Percentiles rank a stretch among this genome's conserved stretches.
Conservation (phyloP, 1,284 basidiomycete species). For the Schizopora paradoxa region DNA sequence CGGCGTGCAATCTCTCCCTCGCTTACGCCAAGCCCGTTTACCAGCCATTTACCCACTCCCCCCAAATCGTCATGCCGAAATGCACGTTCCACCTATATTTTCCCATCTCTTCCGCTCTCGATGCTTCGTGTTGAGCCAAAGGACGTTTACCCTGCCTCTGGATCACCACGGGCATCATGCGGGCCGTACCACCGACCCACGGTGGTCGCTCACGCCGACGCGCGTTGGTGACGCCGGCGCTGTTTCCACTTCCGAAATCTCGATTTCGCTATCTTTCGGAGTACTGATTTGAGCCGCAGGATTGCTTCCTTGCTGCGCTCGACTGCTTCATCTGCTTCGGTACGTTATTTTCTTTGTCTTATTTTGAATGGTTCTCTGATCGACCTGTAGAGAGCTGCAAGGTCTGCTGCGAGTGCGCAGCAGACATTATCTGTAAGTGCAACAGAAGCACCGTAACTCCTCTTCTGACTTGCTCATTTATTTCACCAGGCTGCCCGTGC, state of each 20-base stretch:
- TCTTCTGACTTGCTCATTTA: too few relatives aligned
- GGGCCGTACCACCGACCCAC: not conserved
- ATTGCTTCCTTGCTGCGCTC: conserved; percentile 54
- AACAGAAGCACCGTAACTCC: too few relatives aligned
- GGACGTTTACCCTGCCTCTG: too few relatives aligned
- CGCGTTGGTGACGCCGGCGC: not conserved
- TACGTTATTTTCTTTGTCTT: conserved; percentile 27
- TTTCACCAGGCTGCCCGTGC: too few relatives aligned
- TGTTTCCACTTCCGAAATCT: not conserved
- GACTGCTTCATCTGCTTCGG: conserved; percentile 64
- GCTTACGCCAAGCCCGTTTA: not conserved
- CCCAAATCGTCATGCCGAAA: too few relatives aligned
- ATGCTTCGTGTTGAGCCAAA: too few relatives aligned
- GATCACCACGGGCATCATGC: too few relatives aligned
- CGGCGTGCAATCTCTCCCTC: not conserved
- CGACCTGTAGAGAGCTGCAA: conserved; percentile 33
- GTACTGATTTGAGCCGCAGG: conserved; percentile 32
- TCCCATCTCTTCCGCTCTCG: not conserved
- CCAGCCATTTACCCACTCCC: not conserved
- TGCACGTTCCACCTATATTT: not conserved
- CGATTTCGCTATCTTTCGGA: conserved; percentile 1
- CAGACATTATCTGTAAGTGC: too few relatives aligned
- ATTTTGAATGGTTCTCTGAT: not conserved
- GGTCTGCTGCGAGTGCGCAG: too few relatives aligned
- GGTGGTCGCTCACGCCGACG: not conserved